Conservation (phyloP, 108 stramenopile species). For the Stephanodiscus triporus region DNA sequence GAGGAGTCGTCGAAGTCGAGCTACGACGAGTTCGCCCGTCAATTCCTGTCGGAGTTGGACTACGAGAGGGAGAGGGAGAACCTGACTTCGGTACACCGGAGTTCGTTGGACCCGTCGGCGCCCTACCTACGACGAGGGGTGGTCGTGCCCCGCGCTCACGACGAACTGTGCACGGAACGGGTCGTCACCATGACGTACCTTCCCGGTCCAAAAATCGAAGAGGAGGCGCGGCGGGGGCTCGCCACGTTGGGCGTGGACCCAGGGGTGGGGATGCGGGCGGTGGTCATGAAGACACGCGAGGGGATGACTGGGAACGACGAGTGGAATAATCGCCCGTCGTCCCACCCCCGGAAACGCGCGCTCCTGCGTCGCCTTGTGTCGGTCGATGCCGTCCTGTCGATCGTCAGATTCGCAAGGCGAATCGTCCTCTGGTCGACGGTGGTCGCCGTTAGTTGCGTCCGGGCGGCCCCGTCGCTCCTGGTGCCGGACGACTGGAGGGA, state of each 20-base stretch:
- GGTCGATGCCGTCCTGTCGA: slow-evolving; percentile 65
- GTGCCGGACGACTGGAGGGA: slow-evolving; percentile 52
- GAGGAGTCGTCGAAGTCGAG: slow-evolving; percentile 55
- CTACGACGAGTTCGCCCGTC: slow-evolving; percentile 73
- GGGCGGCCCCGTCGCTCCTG: slow-evolving; percentile 25
- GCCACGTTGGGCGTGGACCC: slow-evolving; percentile 63
- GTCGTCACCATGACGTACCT: slow-evolving; percentile 82
- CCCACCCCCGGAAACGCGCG: slow-evolving; percentile 38
- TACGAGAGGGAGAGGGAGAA: slow-evolving; percentile 62
- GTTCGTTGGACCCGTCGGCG: slow-evolving; percentile 62
- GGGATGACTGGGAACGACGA: neutral
- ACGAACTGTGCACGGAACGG: slow-evolving; percentile 59
- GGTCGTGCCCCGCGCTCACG: slow-evolving; percentile 57
- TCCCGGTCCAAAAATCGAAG: slow-evolving; percentile 74
- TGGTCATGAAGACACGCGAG: neutral
- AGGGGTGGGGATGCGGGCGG: slow-evolving; percentile 35
- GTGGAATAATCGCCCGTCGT: neutral
- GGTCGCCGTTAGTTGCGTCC: slow-evolving; percentile 48
- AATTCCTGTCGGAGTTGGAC: slow-evolving; percentile 78
- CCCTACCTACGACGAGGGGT: slow-evolving; percentile 61
- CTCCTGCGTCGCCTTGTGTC: slow-evolving; percentile 44
- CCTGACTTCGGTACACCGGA: slow-evolving; percentile 58
- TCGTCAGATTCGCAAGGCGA: slow-evolving; percentile 53
- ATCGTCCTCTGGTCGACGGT: slow-evolving; percentile 54
- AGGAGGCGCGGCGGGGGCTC: slow-evolving; percentile 65